Evolutionary conservation across 495 filamentous ascomycete species (phyloP).

Genomic region (Xylaria castorea): DNA sequence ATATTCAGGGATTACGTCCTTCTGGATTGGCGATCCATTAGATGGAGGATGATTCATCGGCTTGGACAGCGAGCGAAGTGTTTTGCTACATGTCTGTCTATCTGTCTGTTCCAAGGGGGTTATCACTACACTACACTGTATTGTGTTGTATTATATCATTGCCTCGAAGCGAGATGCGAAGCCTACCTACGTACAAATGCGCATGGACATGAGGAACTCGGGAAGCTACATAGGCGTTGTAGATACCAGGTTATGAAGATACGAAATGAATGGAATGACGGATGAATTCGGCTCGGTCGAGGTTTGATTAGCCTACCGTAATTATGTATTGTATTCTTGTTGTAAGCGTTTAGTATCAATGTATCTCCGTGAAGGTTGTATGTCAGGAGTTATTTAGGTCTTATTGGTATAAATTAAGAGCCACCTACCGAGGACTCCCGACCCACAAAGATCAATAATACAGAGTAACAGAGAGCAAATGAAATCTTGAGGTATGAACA

Average conservation of each 20-base stretch:
- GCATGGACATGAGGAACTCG: not conserved
- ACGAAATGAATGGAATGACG: constrained; percentile 3
- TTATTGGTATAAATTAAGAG: not conserved
- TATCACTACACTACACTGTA: not conserved
- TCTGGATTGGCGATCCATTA: not conserved
- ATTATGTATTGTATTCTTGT: not conserved
- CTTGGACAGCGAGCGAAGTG: not conserved
- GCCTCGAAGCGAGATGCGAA: not conserved
- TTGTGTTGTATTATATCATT: not conserved
- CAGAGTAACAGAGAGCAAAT: not conserved
- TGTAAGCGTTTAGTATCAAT: not conserved
- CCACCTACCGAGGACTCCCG: not conserved
- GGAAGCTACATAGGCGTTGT: not conserved
- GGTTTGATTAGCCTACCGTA: not conserved
- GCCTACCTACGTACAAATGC: not conserved
- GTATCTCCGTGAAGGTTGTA: not conserved
- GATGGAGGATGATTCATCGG: not conserved
- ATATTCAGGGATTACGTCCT: not conserved
- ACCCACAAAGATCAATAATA: not conserved
- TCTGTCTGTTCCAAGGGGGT: not conserved
- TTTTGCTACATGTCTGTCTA: not conserved
- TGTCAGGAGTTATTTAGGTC: not conserved
- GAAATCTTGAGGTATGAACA: not conserved
- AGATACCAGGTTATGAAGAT: constrained; percentile 7
- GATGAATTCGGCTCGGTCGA: not conserved